A percentile compares a stretch with the other conserved stretches of the same genome.
These are phyloP conservation scores for Brassica hybrid DNA, from an alignment of 441 rosid species.

Conservation along the genomic window DNA sequence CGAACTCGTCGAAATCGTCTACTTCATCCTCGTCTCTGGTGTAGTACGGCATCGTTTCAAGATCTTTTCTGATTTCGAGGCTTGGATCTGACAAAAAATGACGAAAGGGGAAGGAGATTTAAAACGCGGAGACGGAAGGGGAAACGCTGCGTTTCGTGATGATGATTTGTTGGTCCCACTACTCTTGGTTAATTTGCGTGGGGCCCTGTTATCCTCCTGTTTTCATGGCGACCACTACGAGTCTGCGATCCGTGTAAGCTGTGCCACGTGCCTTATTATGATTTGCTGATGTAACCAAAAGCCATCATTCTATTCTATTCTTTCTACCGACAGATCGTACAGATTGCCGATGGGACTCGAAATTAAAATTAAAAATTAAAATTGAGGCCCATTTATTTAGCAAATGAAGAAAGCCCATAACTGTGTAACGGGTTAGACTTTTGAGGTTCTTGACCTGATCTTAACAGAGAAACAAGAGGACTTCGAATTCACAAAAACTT, in stretches of 20 bases:
- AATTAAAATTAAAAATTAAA: too few species aligned
- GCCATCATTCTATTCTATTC: neutral
- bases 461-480: neutral
- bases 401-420: neutral
- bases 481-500: too few species aligned
- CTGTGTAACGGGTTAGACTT: neutral
- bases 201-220: neutral
- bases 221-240: slow-evolving; percentile 35
- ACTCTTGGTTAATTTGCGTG: neutral
- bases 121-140: slow-evolving; percentile 10
- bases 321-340: too few species aligned
- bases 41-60: slow-evolving; percentile 70
- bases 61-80: neutral
- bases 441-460: neutral
- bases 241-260: neutral
- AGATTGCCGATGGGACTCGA: neutral
- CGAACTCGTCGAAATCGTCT: slow-evolving; percentile 77
- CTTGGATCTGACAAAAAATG: slow-evolving; percentile 22
- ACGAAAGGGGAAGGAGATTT: neutral
- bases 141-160: slow-evolving; percentile 31
- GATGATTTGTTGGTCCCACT: neutral
- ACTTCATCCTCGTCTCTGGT: slow-evolving; percentile 52
- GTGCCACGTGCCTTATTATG: slow-evolving; percentile 24
- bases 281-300: neutral
- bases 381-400: neutral